Evolutionary conservation across 257 asterid genomes (phyloP).

Genomic region (Ehretia macrophylla): DNA sequence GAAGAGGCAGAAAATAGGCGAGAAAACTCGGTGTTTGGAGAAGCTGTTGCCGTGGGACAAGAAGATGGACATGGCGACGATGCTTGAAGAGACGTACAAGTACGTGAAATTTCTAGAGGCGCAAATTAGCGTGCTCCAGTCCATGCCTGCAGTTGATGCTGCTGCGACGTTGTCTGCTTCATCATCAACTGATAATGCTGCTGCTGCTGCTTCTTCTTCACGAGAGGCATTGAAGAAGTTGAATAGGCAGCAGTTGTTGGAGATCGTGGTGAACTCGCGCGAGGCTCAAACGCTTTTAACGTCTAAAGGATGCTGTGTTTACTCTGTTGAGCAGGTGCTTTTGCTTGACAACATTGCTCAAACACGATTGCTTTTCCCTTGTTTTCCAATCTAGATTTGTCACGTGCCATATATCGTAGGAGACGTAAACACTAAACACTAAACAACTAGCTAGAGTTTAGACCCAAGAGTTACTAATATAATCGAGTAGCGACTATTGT

Average conservation of each 20-base stretch:
- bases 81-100: conserved; percentile 70
- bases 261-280: conserved; percentile 57
- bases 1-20: conserved; percentile 41
- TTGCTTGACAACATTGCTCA: too few species aligned
- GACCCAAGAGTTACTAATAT: too few species aligned
- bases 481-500: too few species aligned
- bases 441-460: too few species aligned
- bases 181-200: not conserved
- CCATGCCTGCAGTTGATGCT: conserved; percentile 44
- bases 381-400: too few species aligned
- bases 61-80: conserved; percentile 65
- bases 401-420: too few species aligned
- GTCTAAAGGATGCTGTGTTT: conserved; percentile 60
- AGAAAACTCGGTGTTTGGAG: conserved; percentile 44
- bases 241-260: conserved; percentile 65
- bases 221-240: conserved; percentile 36
- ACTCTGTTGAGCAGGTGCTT: conserved; percentile 49
- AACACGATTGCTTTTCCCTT: too few species aligned
- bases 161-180: not conserved
- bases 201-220: not conserved
- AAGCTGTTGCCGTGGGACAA: conserved; percentile 54
- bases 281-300: conserved; percentile 50
- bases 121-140: conserved; percentile 54
- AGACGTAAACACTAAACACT: too few species aligned
- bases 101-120: conserved; percentile 75